A percentile compares a stretch with the other conserved stretches of the same genome.
Conservation (phyloP, 371 early-diverging fungal species). For the Lichtheimia ramosa region DNA sequence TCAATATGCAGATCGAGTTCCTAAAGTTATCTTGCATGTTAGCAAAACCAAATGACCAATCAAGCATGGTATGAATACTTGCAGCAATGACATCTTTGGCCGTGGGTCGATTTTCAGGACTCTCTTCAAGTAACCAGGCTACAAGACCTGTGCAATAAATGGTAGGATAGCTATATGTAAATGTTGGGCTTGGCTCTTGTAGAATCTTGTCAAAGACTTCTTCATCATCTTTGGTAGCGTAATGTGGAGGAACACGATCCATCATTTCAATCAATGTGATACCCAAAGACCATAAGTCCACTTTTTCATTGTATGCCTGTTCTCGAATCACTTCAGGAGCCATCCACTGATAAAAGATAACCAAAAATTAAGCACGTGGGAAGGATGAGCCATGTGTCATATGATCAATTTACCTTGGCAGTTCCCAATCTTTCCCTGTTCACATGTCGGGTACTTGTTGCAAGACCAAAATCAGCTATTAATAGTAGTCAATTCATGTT, state of each 20-base stretch:
- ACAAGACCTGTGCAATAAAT: conserved; percentile 48
- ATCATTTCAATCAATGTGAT: conserved; percentile 56
- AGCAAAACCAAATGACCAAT: background rate
- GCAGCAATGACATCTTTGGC: conserved; percentile 42
- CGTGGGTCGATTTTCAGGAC: conserved; percentile 35
- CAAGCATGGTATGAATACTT: conserved; percentile 8
- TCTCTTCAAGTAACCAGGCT: conserved; percentile 48
- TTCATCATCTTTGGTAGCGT: conserved; percentile 36
- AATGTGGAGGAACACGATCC: conserved; percentile 56
- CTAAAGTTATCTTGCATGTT: conserved; percentile 6
- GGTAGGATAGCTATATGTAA: conserved; percentile 43
- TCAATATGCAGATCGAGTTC: conserved; percentile 45
- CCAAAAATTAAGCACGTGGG: too few species aligned
- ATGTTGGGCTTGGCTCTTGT: conserved; percentile 44
- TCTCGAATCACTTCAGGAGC: conserved; percentile 52
- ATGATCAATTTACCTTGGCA: conserved; percentile 23
- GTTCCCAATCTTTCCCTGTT: conserved; percentile 49
- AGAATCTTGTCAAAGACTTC: conserved; percentile 36
- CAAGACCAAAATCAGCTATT: conserved; percentile 49
- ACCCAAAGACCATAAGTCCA: conserved; percentile 51
- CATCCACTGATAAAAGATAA: conserved; percentile 46
- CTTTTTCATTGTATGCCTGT: conserved; percentile 38
- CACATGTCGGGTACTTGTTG: conserved; percentile 33
- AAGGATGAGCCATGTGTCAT: too few species aligned
- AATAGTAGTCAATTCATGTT: background rate